Base-by-base conservation (phyloP, 2,329 filamentous ascomycete genomes). In the Fusarium paranaense region DNA sequence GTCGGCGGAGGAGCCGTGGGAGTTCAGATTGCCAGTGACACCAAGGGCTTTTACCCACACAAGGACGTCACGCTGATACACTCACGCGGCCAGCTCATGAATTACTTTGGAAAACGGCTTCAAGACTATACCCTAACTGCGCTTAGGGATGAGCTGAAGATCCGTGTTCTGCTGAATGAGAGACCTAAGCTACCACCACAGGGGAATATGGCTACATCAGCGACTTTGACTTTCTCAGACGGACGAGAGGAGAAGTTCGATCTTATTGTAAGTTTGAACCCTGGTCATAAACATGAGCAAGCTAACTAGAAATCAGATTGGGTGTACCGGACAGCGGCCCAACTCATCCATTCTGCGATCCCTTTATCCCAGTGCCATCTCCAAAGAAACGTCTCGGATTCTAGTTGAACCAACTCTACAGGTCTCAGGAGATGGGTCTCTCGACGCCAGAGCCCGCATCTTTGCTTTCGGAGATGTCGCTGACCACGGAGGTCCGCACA, bases 381-480 rank as follows among this genome's bases (percentile, higher is more conserved):
- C 37, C 10, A 45, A 64, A 16, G 30, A 18, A 2, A 58, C 62
- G 10, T 30, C 22, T 6, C 42, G 60, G 7, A 33, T 70, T n/a
- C 42, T 67, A 5, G 61, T 58, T 2, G 6, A 50, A 2, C 37
- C 67, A 10, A 63, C 67, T 5, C 47, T 70, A 1, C 64, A 70
- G 10, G 14, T 67, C 0, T 30, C 59, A 20, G 20, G 33, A 20
- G 22, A 54, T 8, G 40, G 52, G 2, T 22, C 30, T 22, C 7
- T 35, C 9, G 40, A 7, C 0, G 4, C n/a, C 1, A 3, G 7
- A 4, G 11, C 50, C 1, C 59, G 16, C 6, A 33, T 70, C 2
- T 70, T 70, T 38, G 67, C 67, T 3, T 33, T 67, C 7, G 67
- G 67, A 3, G 67, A 67, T 3, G 60, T 70, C 1, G 64, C 67